Percentiles rank a stretch among this genome's conserved stretches.
These are phyloP conservation scores for Conidiobolus incongruus DNA, from an alignment of 371 early-diverging fungal species.

Conservation along the genomic window DNA sequence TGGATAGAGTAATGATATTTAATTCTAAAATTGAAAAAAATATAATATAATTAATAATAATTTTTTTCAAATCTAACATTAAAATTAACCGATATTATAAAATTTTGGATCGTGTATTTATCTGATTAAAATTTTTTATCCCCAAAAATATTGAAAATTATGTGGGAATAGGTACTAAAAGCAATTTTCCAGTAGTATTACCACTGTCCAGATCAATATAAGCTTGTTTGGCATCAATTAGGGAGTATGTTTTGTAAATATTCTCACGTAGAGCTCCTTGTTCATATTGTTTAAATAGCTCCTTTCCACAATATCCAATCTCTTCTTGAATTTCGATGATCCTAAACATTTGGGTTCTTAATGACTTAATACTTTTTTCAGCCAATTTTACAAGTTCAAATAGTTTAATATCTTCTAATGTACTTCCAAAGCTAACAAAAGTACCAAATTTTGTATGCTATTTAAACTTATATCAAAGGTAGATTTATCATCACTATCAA, in stretches of 20 bases:
- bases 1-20: too few species aligned
- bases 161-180: too few species aligned
- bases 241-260: constrained; percentile 51
- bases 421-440: constrained; percentile 80
- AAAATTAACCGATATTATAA: too few species aligned
- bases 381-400: constrained; percentile 40
- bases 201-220: constrained; percentile 59
- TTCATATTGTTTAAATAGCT: constrained; percentile 34
- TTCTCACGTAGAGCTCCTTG: constrained; percentile 22
- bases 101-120: too few species aligned
- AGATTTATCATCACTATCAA: constrained; percentile 77
- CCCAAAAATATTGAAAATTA: too few species aligned
- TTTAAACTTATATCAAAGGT: constrained; percentile 60
- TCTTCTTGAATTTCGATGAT: constrained; percentile 48
- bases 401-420: constrained; percentile 64
- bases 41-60: too few species aligned
- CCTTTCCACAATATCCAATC: constrained; percentile 26
- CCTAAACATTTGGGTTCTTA: constrained; percentile 53
- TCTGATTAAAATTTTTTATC: too few species aligned
- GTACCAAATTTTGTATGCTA: constrained; percentile 56
- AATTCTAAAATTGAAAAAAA: too few species aligned
- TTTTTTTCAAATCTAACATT: too few species aligned
- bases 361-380: constrained; percentile 41
- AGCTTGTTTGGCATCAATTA: constrained; percentile 49
- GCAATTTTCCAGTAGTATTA: constrained; percentile 50